Evolutionary conservation across 495 filamentous ascomycete species (phyloP).

Genomic region (Neurospora intermedia): DNA sequence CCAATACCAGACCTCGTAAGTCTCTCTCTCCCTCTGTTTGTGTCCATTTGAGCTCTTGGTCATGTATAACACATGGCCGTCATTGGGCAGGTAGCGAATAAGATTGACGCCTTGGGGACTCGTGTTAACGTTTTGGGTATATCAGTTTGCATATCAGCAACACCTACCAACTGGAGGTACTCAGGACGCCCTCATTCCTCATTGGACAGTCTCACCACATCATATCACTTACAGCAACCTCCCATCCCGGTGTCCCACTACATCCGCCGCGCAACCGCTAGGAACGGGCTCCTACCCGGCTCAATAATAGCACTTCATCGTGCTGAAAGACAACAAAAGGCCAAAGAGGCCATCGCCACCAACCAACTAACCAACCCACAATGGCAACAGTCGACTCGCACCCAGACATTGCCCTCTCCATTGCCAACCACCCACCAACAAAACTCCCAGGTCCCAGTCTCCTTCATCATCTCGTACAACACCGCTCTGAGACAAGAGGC

Average conservation of each 20-base stretch:
- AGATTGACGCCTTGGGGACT: neutral
- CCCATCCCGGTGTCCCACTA: neutral
- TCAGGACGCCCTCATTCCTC: neutral
- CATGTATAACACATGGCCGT: neutral
- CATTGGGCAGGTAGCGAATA: neutral
- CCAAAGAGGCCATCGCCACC: neutral
- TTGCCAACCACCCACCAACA: conserved; percentile 46
- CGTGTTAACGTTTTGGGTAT: neutral
- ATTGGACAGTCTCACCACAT: neutral
- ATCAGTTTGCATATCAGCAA: neutral
- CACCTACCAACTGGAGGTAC: neutral
- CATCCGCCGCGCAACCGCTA: neutral
- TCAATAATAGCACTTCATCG: neutral
- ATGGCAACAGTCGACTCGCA: neutral
- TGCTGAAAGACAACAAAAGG: neutral
- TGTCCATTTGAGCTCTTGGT: neutral
- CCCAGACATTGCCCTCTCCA: conserved; percentile 31
- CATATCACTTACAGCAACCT: neutral
- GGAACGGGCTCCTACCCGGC: neutral
- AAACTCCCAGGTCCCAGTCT: conserved; percentile 46
- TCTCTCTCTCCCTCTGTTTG: neutral
- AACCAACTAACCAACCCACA: neutral
- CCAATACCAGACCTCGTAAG: neutral
- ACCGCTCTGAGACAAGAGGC: neutral
- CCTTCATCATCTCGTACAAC: conserved; percentile 50